These are phyloP conservation scores for Nosema muscidifuracis DNA, from an alignment of 371 early-diverging fungal genomes.

Conservation along the genomic window DNA sequence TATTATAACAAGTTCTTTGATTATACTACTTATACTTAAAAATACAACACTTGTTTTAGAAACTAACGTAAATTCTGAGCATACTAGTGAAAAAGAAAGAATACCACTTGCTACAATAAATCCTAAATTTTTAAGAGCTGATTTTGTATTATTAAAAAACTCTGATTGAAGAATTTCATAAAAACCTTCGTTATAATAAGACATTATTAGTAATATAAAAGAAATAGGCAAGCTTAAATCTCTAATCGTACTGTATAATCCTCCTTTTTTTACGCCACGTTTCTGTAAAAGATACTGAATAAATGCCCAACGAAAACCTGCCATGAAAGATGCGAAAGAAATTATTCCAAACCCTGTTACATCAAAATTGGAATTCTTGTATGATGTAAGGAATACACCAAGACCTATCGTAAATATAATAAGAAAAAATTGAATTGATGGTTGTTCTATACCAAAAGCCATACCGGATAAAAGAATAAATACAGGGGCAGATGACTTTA, in stretches of 20 bases:
- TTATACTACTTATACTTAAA: slow-evolving; percentile 54
- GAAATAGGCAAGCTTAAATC: slow-evolving; percentile 59
- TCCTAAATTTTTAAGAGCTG: slow-evolving; percentile 30
- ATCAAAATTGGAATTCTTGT: slow-evolving; percentile 45
- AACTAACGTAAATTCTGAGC: slow-evolving; percentile 59
- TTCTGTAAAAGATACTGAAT: slow-evolving; percentile 59
- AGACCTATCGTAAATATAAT: slow-evolving; percentile 59
- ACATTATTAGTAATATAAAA: slow-evolving; percentile 48
- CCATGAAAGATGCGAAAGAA: slow-evolving; percentile 54
- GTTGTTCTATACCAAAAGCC: slow-evolving; percentile 59
- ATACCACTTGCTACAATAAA: slow-evolving; percentile 49
- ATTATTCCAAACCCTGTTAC: slow-evolving; percentile 38
- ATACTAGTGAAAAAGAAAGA: slow-evolving; percentile 48
- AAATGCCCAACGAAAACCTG: slow-evolving; percentile 63
- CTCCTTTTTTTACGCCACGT: slow-evolving; percentile 37
- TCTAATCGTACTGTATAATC: slow-evolving; percentile 43
- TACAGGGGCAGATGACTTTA: slow-evolving; percentile 62
- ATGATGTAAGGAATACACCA: slow-evolving; percentile 58
- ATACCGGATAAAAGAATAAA: slow-evolving; percentile 61
- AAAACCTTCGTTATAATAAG: slow-evolving; percentile 50
- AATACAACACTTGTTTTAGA: slow-evolving; percentile 58
- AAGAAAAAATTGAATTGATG: slow-evolving; percentile 39
- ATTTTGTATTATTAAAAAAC: slow-evolving; percentile 34
- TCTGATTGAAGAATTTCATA: slow-evolving; percentile 44
- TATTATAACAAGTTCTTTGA: slow-evolving; percentile 62